phyloP scores from a whole-genome alignment of 768 basidiomycete species.

The Leucogyrophana mollusca region DNA sequence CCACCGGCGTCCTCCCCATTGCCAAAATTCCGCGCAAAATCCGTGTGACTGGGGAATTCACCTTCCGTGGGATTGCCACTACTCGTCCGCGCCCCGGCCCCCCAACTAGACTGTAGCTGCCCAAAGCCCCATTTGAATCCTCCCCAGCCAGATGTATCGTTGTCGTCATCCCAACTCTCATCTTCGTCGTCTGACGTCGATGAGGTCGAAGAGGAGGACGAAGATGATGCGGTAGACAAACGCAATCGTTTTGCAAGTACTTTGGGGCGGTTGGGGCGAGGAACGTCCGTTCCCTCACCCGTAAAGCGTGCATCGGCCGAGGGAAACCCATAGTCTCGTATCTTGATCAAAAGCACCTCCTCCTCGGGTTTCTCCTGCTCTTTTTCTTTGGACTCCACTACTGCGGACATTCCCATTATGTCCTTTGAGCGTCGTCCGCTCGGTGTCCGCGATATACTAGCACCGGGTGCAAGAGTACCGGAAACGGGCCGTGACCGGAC shows the following conservation, averaged over 20 bases:
- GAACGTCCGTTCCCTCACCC: conserved; percentile 40
- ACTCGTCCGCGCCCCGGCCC: conserved; percentile 16
- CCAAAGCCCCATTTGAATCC: conserved; percentile 43
- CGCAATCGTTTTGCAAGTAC: conserved; percentile 28
- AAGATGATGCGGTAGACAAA: conserved; percentile 22
- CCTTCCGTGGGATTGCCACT: conserved; percentile 10
- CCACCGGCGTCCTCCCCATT: conserved; percentile 27
- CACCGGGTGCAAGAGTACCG: conserved; percentile 1
- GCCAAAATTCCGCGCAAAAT: conserved; percentile 50
- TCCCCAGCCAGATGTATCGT: conserved; percentile 32
- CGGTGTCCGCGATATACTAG: conserved; percentile 10
- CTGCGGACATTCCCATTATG: conserved; percentile 12
- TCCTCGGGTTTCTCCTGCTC: background rate
- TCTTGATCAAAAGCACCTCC: conserved; percentile 30
- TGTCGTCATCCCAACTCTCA: conserved; percentile 22
- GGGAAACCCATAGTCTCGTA: conserved; percentile 51
- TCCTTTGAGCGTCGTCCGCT: conserved; percentile 19
- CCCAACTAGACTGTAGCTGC: conserved; percentile 38
- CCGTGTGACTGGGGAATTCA: conserved; percentile 36
- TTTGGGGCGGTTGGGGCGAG: conserved; percentile 35
- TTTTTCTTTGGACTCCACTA: conserved; percentile 9
- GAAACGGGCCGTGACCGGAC: conserved; percentile 12
- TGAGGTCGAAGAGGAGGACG: conserved; percentile 18
- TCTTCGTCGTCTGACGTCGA: conserved; percentile 18
- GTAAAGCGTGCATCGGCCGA: conserved; percentile 41